A percentile compares a stretch with the other conserved stretches of the same genome.
Evolutionary conservation across 2,329 filamentous ascomycete species (phyloP).

Genomic region (Escovopsis sp.): DNA sequence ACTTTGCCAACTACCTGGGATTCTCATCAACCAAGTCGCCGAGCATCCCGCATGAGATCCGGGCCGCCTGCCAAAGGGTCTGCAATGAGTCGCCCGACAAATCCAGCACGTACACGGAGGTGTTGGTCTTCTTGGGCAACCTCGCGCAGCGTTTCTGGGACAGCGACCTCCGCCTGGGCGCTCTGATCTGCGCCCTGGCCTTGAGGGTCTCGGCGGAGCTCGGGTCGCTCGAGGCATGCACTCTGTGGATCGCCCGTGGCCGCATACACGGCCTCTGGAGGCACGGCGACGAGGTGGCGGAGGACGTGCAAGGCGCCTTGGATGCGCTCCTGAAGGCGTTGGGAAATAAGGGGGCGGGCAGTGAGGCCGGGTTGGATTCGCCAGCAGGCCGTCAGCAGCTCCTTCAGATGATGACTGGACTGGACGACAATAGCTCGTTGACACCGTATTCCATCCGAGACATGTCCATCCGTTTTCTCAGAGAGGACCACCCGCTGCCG

Average conservation of each 20-base stretch:
- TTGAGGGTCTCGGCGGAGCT: slow-evolving; percentile 17
- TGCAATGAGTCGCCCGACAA: slow-evolving; percentile 4
- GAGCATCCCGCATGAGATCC: slow-evolving; percentile 10
- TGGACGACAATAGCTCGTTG: slow-evolving; percentile 10
- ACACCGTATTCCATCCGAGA: slow-evolving; percentile 13
- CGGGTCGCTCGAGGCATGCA: slow-evolving; percentile 10
- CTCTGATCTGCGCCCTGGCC: slow-evolving; percentile 15
- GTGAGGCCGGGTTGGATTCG: neutral
- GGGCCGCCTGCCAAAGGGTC: slow-evolving; percentile 11
- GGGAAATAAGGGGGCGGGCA: neutral
- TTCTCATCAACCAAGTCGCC: neutral
- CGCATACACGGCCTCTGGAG: slow-evolving; percentile 8
- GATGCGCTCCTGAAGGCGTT: slow-evolving; percentile 5
- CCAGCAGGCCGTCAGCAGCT: slow-evolving; percentile 11
- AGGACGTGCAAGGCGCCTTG: slow-evolving; percentile 12
- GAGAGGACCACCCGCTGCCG: neutral
- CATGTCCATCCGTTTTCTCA: slow-evolving; percentile 8
- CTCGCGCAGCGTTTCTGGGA: slow-evolving; percentile 19
- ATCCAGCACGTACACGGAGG: slow-evolving; percentile 6
- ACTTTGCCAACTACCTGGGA: slow-evolving; percentile 6
- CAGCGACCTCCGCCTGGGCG: slow-evolving; percentile 11
- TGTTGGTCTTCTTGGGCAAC: slow-evolving; percentile 27
- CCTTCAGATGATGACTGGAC: slow-evolving; percentile 16
- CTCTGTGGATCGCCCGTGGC: slow-evolving; percentile 13
- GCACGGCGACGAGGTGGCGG: slow-evolving; percentile 2